These are phyloP conservation scores for Pestalotiopsis sp. DNA, from an alignment of 2,329 filamentous ascomycete species.

Conservation along the genomic window DNA sequence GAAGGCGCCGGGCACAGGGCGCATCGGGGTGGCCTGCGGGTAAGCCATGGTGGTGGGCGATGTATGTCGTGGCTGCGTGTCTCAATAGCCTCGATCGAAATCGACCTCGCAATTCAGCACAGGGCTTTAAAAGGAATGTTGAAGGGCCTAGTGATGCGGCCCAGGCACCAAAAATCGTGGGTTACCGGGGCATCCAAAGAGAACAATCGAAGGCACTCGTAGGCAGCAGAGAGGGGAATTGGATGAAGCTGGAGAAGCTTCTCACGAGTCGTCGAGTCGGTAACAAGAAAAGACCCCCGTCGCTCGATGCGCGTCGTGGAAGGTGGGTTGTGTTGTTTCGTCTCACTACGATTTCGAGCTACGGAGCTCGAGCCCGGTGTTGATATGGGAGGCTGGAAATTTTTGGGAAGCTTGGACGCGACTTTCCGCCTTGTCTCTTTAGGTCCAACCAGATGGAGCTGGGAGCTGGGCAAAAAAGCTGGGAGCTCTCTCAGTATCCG, in stretches of 20 bases:
- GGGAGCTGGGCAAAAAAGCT: neutral
- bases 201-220: slow-evolving; percentile 14
- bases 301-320: slow-evolving; percentile 4
- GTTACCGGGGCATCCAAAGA: slow-evolving; percentile 35
- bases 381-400: slow-evolving; percentile 26
- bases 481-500: neutral
- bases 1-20: slow-evolving; percentile 75
- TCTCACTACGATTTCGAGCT: slow-evolving; percentile 8
- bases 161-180: slow-evolving; percentile 20
- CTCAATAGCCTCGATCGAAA: slow-evolving; percentile 20
- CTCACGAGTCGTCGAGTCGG: neutral
- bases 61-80: slow-evolving; percentile 13
- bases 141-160: slow-evolving; percentile 23
- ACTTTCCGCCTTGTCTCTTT: slow-evolving; percentile 18
- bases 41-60: slow-evolving; percentile 51
- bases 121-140: slow-evolving; percentile 5
- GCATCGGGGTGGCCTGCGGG: slow-evolving; percentile 65
- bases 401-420: slow-evolving; percentile 29
- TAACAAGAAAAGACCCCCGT: neutral
- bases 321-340: slow-evolving; percentile 4
- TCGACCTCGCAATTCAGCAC: neutral
- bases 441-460: slow-evolving; percentile 6
- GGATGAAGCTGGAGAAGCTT: slow-evolving; percentile 2
- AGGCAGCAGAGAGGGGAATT: neutral
- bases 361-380: neutral